phyloP scores from a whole-genome alignment of 257 asterid genomes.

The Petrea volubilis region DNA sequence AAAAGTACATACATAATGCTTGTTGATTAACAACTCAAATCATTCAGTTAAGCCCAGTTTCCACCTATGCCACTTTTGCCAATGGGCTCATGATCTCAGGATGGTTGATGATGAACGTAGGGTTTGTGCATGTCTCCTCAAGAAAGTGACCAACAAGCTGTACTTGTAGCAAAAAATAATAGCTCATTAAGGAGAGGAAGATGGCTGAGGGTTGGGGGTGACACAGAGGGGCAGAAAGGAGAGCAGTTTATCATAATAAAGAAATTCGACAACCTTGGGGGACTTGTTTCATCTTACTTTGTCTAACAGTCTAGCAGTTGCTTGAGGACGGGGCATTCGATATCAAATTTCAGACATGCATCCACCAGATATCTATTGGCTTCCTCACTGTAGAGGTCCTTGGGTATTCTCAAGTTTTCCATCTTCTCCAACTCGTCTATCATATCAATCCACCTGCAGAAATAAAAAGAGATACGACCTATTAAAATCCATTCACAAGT shows the following conservation, averaged over 20 bases:
- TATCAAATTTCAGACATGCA: slow-evolving; percentile 71
- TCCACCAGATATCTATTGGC: slow-evolving; percentile 70
- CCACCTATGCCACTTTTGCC: slow-evolving; percentile 94
- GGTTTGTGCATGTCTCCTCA: slow-evolving; percentile 78
- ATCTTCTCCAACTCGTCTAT: slow-evolving; percentile 84
- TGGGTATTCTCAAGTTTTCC: slow-evolving; percentile 75
- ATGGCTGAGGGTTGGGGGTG: too few species aligned
- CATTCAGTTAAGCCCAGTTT: slow-evolving; percentile 82
- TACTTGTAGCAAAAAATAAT: too few species aligned
- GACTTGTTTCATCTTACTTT: too few species aligned
- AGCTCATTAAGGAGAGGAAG: too few species aligned
- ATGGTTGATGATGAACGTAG: slow-evolving; percentile 84
- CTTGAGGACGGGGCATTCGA: slow-evolving; percentile 94
- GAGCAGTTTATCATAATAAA: too few species aligned
- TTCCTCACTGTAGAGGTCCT: slow-evolving; percentile 78
- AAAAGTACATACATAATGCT: slow-evolving; percentile 83
- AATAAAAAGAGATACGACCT: not conserved
- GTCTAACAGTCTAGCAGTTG: slow-evolving; percentile 84
- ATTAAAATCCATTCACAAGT: not conserved
- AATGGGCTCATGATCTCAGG: slow-evolving; percentile 95
- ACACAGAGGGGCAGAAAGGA: too few species aligned
- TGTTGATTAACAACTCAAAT: slow-evolving; percentile 86
- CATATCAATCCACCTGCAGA: slow-evolving; percentile 86
- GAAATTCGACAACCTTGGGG: too few species aligned
- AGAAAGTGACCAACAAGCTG: slow-evolving; percentile 95